Percentiles rank a stretch among this genome's conserved stretches.
phyloP scores from a whole-genome alignment of 345 rosid genomes.

The Populus simonii region DNA sequence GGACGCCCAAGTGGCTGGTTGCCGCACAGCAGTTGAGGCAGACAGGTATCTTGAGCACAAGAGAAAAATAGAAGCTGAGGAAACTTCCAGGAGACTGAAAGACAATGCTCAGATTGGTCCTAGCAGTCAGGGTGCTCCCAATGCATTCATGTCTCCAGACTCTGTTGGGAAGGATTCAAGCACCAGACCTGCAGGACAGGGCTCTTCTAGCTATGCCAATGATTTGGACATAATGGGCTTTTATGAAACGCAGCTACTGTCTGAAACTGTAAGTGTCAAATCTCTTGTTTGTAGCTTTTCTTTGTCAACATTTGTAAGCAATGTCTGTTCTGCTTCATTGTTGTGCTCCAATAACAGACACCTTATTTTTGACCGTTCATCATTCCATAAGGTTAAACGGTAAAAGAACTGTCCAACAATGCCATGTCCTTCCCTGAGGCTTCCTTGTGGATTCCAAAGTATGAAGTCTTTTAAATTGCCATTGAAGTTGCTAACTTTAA shows the following conservation, averaged over 20 bases:
- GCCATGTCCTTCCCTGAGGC: not conserved
- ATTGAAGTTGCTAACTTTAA: not conserved
- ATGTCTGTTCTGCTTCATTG: not conserved
- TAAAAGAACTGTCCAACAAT: not conserved
- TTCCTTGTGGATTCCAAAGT: not conserved
- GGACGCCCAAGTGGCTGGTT: conserved; percentile 94
- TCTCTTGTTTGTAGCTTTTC: not conserved
- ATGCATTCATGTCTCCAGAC: conserved; percentile 39
- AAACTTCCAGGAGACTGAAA: conserved; percentile 63
- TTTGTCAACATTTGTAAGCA: not conserved
- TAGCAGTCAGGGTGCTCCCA: conserved; percentile 42
- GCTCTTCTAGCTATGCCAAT: conserved; percentile 58
- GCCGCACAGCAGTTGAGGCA: conserved; percentile 78
- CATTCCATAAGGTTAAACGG: not conserved
- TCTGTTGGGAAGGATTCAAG: conserved; percentile 37
- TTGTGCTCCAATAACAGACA: not conserved
- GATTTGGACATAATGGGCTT: conserved; percentile 58
- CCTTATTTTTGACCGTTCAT: not conserved
- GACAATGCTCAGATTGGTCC: conserved; percentile 55
- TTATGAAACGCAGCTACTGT: conserved; percentile 60
- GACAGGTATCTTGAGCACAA: conserved; percentile 64
- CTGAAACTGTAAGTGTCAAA: conserved; percentile 65
- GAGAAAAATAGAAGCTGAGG: conserved; percentile 74
- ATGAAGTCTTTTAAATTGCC: not conserved
- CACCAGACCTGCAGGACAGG: conserved; percentile 48